These are phyloP conservation scores for Blastobotrys raffinosifermentans DNA, from an alignment of 1,139 yeast species.

Conservation along the genomic window DNA sequence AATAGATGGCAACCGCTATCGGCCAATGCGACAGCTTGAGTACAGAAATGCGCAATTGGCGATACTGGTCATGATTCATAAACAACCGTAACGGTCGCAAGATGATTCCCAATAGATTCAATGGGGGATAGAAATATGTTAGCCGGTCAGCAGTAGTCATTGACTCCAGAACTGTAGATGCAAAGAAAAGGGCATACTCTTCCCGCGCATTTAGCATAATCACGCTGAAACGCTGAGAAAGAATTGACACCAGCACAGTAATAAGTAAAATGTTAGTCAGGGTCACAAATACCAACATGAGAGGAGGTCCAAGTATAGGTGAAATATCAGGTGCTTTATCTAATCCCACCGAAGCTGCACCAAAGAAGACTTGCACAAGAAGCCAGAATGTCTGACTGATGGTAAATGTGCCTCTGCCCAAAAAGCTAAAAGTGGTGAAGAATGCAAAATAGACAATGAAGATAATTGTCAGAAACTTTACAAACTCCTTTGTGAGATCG, in stretches of 20 bases:
- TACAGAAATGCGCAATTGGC: constrained; percentile 23
- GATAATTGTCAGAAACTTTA: constrained; percentile 30
- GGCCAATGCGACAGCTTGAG: constrained; percentile 31
- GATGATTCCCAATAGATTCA: constrained; percentile 26
- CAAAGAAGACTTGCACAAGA: constrained; percentile 31
- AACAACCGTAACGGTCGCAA: constrained; percentile 28
- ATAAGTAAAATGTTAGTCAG: constrained; percentile 28
- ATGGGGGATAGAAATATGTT: constrained; percentile 33
- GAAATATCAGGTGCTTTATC: constrained; percentile 29
- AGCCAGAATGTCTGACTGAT: constrained; percentile 31
- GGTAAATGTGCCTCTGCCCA: constrained; percentile 28
- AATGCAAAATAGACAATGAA: constrained; percentile 31
- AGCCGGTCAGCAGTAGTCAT: constrained; percentile 30
- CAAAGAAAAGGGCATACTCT: constrained; percentile 28
- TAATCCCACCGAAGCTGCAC: constrained; percentile 29
- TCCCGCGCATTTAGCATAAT: constrained; percentile 32
- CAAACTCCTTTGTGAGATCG: constrained; percentile 29
- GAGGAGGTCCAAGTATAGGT: constrained; percentile 29
- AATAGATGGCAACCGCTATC: constrained; percentile 23
- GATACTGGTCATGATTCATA: constrained; percentile 23
- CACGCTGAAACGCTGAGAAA: constrained; percentile 28
- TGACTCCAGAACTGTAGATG: constrained; percentile 29
- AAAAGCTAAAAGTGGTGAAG: constrained; percentile 30
- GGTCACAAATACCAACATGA: constrained; percentile 30
- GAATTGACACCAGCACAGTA: constrained; percentile 31